These are phyloP conservation scores for Trichoderma gamsii DNA, from an alignment of 495 filamentous ascomycete species.

Conservation along the genomic window DNA sequence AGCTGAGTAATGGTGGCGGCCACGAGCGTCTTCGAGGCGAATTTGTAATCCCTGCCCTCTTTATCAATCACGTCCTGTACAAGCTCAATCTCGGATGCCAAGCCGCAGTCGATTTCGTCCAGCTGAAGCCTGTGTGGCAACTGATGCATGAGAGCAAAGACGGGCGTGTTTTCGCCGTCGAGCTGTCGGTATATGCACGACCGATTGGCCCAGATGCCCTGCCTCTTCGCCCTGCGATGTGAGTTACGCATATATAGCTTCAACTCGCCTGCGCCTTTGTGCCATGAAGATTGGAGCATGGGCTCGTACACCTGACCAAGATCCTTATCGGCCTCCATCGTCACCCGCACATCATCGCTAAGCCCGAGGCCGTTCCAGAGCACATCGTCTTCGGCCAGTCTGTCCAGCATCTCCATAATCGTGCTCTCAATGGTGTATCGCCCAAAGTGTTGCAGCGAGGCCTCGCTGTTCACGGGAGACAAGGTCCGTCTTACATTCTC, in stretches of 20 bases:
- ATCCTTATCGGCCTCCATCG: constrained; percentile 35
- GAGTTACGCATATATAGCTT: constrained; percentile 8
- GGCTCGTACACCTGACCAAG: constrained; percentile 21
- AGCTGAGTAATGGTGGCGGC: constrained; percentile 41
- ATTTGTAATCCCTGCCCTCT: constrained; percentile 24
- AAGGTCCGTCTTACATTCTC: constrained; percentile 25
- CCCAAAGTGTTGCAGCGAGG: constrained; percentile 27
- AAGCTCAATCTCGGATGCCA: constrained; percentile 26
- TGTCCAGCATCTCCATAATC: constrained; percentile 26
- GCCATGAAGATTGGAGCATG: constrained; percentile 15
- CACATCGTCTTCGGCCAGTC: constrained; percentile 23
- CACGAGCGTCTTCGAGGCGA: constrained; percentile 25
- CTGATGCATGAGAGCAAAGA: constrained; percentile 38
- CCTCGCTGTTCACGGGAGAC: constrained; percentile 28
- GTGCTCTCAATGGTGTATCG: constrained; percentile 27
- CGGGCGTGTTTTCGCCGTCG: constrained; percentile 25
- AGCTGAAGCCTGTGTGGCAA: constrained; percentile 37
- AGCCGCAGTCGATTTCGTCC: constrained; percentile 26
- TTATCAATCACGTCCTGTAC: constrained; percentile 29
- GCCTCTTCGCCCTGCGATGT: constrained; percentile 22
- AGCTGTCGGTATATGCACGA: constrained; percentile 37
- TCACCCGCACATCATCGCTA: constrained; percentile 23
- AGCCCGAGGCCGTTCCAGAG: constrained; percentile 26
- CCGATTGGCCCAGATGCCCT: constrained; percentile 32
- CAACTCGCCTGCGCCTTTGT: neutral